These are phyloP conservation scores for Asparagopsis taxiformis DNA, from an alignment of 31 red algal species.

Conservation along the genomic window DNA sequence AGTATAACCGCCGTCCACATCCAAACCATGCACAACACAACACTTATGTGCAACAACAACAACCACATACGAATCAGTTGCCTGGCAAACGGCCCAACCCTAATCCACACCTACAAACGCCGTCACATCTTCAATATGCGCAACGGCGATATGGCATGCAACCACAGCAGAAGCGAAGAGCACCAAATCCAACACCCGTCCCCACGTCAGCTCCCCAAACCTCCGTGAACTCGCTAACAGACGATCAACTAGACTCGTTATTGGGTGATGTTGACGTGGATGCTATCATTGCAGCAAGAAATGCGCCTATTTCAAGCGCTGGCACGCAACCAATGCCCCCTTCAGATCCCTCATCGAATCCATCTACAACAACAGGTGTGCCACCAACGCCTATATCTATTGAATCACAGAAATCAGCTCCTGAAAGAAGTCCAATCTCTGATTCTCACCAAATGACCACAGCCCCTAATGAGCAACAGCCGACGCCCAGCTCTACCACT, in stretches of 20 bases:
- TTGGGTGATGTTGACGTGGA: constrained; percentile 28
- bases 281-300: constrained; percentile 30
- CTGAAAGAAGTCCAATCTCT: not conserved
- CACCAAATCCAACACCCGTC: not conserved
- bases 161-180: not conserved
- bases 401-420: not conserved
- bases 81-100: not conserved
- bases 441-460: not conserved
- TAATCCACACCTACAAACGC: not conserved
- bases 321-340: not conserved
- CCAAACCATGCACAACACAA: not conserved
- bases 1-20: not conserved
- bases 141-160: not conserved
- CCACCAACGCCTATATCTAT: not conserved
- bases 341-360: not conserved
- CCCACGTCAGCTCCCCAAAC: not conserved
- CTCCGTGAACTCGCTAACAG: constrained; percentile 4
- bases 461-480: not conserved
- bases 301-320: not conserved
- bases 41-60: not conserved
- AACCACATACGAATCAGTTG: not conserved
- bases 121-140: not conserved
- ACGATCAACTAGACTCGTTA: constrained; percentile 18
- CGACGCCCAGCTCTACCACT: not conserved
- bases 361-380: not conserved